Conservation (phyloP, 306 rosid species). For the Heteromeles arbutifolia region DNA sequence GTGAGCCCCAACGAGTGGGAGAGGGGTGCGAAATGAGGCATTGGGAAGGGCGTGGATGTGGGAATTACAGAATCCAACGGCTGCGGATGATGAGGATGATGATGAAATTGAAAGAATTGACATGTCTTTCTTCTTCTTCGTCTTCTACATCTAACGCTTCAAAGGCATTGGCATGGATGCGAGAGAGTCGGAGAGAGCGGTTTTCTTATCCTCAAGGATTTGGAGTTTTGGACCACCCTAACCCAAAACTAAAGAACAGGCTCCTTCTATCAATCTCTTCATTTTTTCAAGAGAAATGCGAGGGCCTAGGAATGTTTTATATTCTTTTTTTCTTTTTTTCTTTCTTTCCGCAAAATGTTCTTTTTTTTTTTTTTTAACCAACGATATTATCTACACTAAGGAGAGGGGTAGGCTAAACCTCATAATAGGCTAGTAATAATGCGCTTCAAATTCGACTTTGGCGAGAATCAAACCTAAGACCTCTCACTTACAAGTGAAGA, state of each 20-base stretch:
- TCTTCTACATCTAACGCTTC: background rate
- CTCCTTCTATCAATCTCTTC: no score
- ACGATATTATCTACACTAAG: no score
- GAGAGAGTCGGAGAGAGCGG: background rate
- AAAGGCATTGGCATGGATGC: background rate
- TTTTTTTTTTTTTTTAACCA: no score
- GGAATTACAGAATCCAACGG: background rate
- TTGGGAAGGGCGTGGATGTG: background rate
- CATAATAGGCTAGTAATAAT: no score
- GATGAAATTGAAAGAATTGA: constrained; percentile 5
- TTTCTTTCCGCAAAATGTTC: no score
- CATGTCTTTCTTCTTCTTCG: constrained; percentile 3
- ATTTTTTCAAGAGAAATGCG: no score
- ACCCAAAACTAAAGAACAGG: background rate
- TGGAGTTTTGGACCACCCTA: constrained; percentile 15
- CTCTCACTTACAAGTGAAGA: no score
- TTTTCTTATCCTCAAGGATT: constrained; percentile 18
- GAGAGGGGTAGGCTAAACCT: no score
- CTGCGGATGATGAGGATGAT: background rate
- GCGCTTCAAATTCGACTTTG: no score
- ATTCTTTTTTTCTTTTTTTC: no score
- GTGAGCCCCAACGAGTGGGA: background rate
- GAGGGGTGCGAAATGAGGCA: constrained; percentile 1
- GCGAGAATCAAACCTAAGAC: no score
- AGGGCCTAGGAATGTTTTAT: no score